Evolutionary conservation across 1,284 basidiomycete species (phyloP).

Genomic region (Prillingera fragicola): DNA sequence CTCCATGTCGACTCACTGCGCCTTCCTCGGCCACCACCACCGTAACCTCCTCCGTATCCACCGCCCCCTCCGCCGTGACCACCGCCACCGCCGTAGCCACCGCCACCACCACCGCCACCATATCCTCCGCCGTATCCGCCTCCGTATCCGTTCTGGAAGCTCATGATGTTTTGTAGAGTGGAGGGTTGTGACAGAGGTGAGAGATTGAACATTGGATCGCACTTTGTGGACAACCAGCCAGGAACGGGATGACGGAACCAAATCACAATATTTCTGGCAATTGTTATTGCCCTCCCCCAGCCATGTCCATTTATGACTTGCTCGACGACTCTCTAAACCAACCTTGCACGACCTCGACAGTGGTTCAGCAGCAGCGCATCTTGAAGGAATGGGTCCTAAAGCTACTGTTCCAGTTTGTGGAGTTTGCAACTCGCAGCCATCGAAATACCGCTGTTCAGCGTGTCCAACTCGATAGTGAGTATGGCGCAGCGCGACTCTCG

Average conservation of each 20-base stretch:
- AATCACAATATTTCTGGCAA: no score
- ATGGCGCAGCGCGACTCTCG: background rate
- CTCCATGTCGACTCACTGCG: slow-evolving; percentile 14
- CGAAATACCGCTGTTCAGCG: slow-evolving; percentile 43
- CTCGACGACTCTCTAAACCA: no score
- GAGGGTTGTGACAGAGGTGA: no score
- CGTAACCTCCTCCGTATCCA: slow-evolving; percentile 5
- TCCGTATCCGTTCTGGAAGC: slow-evolving; percentile 32
- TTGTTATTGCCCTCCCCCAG: no score
- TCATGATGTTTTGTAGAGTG: no score
- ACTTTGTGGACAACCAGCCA: no score
- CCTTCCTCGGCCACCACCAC: slow-evolving; percentile 23
- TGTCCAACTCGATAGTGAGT: slow-evolving; percentile 44
- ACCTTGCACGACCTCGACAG: no score
- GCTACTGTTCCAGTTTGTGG: slow-evolving; percentile 25
- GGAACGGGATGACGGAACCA: no score
- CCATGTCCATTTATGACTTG: no score
- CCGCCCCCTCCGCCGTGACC: slow-evolving; percentile 13
- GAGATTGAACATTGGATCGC: no score
- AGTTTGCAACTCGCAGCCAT: slow-evolving; percentile 27
- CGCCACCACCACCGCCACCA: slow-evolving; percentile 2
- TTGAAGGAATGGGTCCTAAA: slow-evolving; percentile 17
- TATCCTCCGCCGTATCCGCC: slow-evolving; percentile 15
- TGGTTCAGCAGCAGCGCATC: no score
- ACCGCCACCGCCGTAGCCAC: slow-evolving; percentile 11